phyloP scores from a whole-genome alignment of 345 rosid genomes.

The Heritiera littoralis region DNA sequence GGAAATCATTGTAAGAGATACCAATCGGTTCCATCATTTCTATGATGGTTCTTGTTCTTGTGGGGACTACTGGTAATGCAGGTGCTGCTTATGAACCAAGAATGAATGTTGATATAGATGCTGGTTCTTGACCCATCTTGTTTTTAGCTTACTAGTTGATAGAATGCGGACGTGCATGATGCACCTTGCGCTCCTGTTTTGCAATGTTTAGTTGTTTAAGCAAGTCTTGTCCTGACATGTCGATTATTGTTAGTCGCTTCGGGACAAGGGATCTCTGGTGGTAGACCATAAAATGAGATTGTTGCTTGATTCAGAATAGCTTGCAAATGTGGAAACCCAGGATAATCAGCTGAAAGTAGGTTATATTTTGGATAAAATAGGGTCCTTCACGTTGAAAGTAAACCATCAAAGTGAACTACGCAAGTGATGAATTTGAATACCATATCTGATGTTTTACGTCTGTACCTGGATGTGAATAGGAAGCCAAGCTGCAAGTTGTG shows the following conservation, averaged over 20 bases:
- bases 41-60: constrained; percentile 50
- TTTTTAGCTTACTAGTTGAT: background rate
- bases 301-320: background rate
- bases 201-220: background rate
- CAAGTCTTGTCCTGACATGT: background rate
- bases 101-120: background rate
- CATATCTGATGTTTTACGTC: background rate
- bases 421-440: background rate
- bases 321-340: background rate
- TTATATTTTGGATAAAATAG: background rate
- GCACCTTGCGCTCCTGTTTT: background rate
- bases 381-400: background rate
- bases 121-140: background rate
- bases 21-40: constrained; percentile 60
- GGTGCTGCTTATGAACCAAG: background rate
- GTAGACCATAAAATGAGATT: background rate
- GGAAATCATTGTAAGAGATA: constrained; percentile 54
- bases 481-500: background rate
- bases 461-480: background rate
- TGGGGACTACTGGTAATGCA: constrained; percentile 49
- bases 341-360: background rate
- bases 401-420: too few species aligned
- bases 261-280: background rate
- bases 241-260: background rate
- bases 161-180: background rate